Conservation (phyloP, 2,329 filamentous ascomycete genomes). For the Verticillium albo-atrum region DNA sequence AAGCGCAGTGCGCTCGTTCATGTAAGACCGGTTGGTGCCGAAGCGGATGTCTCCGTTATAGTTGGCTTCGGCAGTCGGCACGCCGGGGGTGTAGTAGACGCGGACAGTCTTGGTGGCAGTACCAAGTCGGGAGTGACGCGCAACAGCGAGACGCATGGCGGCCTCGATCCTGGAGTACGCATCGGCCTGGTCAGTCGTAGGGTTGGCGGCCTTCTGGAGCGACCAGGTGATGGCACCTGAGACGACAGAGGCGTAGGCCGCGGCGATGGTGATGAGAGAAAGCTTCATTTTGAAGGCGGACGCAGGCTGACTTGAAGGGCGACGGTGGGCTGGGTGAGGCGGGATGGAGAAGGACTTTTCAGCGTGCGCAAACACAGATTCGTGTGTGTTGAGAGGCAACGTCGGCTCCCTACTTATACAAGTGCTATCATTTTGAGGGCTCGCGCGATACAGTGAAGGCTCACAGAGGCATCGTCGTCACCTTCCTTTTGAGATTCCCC, state of each 20-base stretch:
- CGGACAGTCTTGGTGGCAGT: constrained; percentile 31
- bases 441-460: background rate
- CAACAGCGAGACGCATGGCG: constrained; percentile 34
- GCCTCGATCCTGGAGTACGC: constrained; percentile 38
- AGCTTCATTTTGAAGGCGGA: constrained; percentile 12
- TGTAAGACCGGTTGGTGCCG: constrained; percentile 38
- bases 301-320: background rate
- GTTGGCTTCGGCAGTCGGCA: constrained; percentile 40
- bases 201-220: constrained; percentile 30
- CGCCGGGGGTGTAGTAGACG: constrained; percentile 36
- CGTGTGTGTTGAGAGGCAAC: background rate
- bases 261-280: constrained; percentile 20
- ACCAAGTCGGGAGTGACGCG: constrained; percentile 31
- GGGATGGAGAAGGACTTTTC: background rate
- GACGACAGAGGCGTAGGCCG: constrained; percentile 22
- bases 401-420: background rate
- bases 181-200: constrained; percentile 34
- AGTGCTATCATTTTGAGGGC: background rate
- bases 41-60: constrained; percentile 43
- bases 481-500: background rate
- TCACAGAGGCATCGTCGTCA: background rate
- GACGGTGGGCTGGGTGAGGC: background rate
- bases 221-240: constrained; percentile 33
- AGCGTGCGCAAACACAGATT: background rate
- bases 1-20: constrained; percentile 43